phyloP scores from a whole-genome alignment of 2,329 filamentous ascomycete genomes.

The Fusarium oligoseptatum region DNA sequence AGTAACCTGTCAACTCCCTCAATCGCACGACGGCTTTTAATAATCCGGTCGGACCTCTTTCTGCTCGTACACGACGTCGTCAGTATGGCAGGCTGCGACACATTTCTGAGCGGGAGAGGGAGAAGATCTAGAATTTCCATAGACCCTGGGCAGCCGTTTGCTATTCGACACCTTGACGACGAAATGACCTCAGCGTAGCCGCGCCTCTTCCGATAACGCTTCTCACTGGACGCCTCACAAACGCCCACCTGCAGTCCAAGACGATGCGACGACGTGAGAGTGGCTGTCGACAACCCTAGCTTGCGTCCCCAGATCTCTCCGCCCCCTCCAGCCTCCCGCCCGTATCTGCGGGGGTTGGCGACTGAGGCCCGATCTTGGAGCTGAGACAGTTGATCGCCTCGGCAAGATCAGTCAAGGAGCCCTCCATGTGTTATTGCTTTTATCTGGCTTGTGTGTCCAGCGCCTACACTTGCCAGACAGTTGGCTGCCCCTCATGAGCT shows the following conservation, averaged over 20 bases:
- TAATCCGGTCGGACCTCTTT: not conserved
- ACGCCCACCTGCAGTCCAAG: not conserved
- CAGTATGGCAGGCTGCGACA: not conserved
- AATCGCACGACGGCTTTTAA: not conserved
- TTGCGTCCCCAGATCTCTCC: constrained; percentile 2
- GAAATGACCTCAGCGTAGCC: constrained; percentile 8
- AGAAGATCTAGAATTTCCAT: constrained; percentile 2
- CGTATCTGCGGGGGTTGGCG: constrained; percentile 4
- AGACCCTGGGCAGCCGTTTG: not conserved
- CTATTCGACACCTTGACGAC: constrained; percentile 9
- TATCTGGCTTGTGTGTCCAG: not conserved
- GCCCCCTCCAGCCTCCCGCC: constrained; percentile 1
- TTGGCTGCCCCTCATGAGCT: not conserved
- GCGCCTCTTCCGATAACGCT: not conserved
- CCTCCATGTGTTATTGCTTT: not conserved
- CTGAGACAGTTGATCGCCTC: not conserved
- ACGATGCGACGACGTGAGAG: constrained; percentile 1
- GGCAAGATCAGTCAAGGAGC: not conserved
- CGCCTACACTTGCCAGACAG: not conserved
- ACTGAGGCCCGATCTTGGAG: not conserved
- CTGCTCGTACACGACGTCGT: not conserved
- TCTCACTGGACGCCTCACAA: constrained; percentile 9
- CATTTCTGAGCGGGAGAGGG: not conserved
- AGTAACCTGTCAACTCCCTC: not conserved
- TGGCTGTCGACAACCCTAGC: constrained; percentile 1